phyloP scores from a whole-genome alignment of 2,329 filamentous ascomycete species.

The Botrytis aclada region DNA sequence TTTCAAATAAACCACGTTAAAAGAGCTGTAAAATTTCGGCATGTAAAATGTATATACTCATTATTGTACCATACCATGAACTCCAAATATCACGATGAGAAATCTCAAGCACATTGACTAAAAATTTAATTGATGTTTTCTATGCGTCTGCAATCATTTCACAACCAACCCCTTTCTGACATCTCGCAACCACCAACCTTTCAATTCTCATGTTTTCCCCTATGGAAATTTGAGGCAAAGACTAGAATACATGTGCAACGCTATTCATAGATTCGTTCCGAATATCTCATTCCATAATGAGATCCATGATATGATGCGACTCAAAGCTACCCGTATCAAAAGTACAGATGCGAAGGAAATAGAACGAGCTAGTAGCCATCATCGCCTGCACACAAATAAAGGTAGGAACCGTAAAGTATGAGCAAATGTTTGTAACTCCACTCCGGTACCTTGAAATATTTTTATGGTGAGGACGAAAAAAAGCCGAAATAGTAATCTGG shows the following conservation, averaged over 20 bases:
- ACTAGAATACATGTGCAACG: slow-evolving; percentile 40
- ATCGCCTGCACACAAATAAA: slow-evolving; percentile 31
- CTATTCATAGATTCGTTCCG: slow-evolving; percentile 27
- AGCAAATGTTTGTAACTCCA: slow-evolving; percentile 37
- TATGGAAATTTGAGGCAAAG: slow-evolving; percentile 19
- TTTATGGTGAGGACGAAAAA: slow-evolving; percentile 22
- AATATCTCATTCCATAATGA: slow-evolving; percentile 10
- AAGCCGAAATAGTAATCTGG: slow-evolving; percentile 30
- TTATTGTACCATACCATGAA: slow-evolving; percentile 7
- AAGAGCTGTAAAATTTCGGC: neutral
- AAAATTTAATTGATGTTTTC: slow-evolving; percentile 18
- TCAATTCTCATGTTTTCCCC: slow-evolving; percentile 30
- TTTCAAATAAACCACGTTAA: neutral
- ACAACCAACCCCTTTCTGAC: neutral
- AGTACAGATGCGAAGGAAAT: slow-evolving; percentile 37
- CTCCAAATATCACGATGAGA: neutral
- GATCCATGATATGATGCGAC: slow-evolving; percentile 33
- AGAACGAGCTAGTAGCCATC: slow-evolving; percentile 35
- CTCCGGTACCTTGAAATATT: slow-evolving; percentile 28
- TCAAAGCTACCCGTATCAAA: slow-evolving; percentile 30
- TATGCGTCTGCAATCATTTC: slow-evolving; percentile 4
- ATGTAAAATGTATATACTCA: neutral
- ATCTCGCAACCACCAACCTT: slow-evolving; percentile 29
- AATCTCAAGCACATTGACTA: neutral
- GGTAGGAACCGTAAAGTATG: slow-evolving; percentile 32